Conservation (phyloP, 2,329 filamentous ascomycete genomes). For the Zopfia rhizophila region DNA sequence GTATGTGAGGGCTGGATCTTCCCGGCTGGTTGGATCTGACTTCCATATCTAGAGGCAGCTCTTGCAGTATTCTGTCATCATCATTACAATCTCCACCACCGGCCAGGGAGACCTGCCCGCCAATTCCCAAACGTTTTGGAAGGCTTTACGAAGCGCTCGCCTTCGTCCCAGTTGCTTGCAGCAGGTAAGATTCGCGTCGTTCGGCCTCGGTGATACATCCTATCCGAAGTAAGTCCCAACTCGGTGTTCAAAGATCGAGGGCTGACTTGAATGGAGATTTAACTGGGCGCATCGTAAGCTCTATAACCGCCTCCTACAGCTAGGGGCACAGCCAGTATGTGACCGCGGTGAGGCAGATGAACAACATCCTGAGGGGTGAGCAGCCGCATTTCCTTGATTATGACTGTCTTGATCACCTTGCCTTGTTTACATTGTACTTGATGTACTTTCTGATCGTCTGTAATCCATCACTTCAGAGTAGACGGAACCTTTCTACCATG, state of each 20-base stretch:
- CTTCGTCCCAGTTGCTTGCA: slow-evolving; percentile 76
- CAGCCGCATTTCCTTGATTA: neutral
- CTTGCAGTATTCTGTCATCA: slow-evolving; percentile 64
- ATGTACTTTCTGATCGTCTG: slow-evolving; percentile 9
- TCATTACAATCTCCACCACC: slow-evolving; percentile 90
- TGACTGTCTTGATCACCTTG: slow-evolving; percentile 3
- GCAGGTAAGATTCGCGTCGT: slow-evolving; percentile 79
- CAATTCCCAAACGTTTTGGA: slow-evolving; percentile 88
- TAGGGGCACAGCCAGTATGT: slow-evolving; percentile 82
- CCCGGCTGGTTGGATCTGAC: slow-evolving; percentile 13
- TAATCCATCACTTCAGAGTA: slow-evolving; percentile 63
- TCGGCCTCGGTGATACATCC: slow-evolving; percentile 93
- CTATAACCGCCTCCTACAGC: slow-evolving; percentile 81
- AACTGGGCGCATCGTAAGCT: slow-evolving; percentile 94
- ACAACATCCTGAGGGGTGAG: slow-evolving; percentile 89
- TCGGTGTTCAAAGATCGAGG: neutral
- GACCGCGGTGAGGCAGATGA: slow-evolving; percentile 89
- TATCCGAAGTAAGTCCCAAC: slow-evolving; percentile 79
- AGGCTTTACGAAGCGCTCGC: slow-evolving; percentile 79
- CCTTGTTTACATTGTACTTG: slow-evolving; percentile 8
- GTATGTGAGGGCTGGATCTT: slow-evolving; percentile 62
- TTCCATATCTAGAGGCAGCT: slow-evolving; percentile 52
- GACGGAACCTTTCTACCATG: slow-evolving; percentile 86
- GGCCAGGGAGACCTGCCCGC: slow-evolving; percentile 93
- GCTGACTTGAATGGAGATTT: slow-evolving; percentile 65